Evolutionary conservation across 2,329 filamentous ascomycete genomes (phyloP), one percentile per base, ranked within the genome.

Genomic region (Aspergillus sp.): DNA sequence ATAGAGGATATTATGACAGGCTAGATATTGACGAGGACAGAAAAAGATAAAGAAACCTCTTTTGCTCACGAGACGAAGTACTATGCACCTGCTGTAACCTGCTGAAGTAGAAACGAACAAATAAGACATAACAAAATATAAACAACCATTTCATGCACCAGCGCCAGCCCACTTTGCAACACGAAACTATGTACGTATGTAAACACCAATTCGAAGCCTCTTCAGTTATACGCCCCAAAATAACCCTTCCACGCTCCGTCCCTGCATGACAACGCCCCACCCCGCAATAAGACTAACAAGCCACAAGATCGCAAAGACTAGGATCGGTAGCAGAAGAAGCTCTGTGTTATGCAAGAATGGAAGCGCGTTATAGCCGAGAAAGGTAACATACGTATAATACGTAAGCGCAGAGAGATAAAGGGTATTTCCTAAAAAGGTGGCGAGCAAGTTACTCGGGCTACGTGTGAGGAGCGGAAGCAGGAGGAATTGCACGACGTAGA

Each of bases 341-440:
- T 89, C 85, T 1, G 86, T 89, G 63, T 88, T 85, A 68, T 86
- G 84, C 23, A 89, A 73, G 69, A 89, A 89, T 0, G 86, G 86
- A 15, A 89, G 75, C 23, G 86, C 85, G 65, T 89, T 89, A 72
- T 89, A 89, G 35, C 86, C 86, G 44, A 89, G 75, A 70, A 89
- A 89, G 8, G 84, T 87, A 66, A 89, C 86, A 63, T 88, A 82
- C 67, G 84, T 86, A 73, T 89, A 89, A 73, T 89, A 89, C 27
- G 81, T 80, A 52, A 87, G 74, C 0, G 86, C 86, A 39, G 86
- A 77, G n/a, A 89, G 79, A 66, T 89, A 89, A 62, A 89, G 80
- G 1, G 84, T 82, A 67, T 89, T 89, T 27, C 85, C 85, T 37
- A 89, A 77, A 61, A 89, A 82, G 21, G 84, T 78, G 33, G 75